Conservation (phyloP, 768 basidiomycete genomes). For the Rhodotorula babjevae region DNA sequence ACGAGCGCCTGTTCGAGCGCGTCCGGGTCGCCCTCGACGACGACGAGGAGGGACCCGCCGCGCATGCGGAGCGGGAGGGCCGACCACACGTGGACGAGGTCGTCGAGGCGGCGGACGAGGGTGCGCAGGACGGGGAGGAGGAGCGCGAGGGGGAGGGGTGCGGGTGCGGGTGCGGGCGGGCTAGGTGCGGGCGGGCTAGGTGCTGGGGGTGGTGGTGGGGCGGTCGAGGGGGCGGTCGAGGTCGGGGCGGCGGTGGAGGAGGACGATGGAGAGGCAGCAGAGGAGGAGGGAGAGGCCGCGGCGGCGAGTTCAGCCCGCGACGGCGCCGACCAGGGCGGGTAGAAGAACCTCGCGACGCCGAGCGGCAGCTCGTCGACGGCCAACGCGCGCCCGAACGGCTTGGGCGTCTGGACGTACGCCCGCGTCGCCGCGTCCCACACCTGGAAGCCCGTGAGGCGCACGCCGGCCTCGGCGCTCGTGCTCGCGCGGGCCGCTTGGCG, state of each 20-base stretch:
- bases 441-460: constrained; percentile 85
- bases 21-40: constrained; percentile 66
- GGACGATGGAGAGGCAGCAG: too few species aligned
- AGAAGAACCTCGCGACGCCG: constrained; percentile 78
- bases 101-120: constrained; percentile 51
- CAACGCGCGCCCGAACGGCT: constrained; percentile 72
- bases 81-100: constrained; percentile 54
- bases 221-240: not conserved
- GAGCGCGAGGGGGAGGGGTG: constrained; percentile 46
- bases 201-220: not conserved
- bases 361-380: constrained; percentile 63
- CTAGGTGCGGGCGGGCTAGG: too few species aligned
- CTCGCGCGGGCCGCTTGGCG: constrained; percentile 61
- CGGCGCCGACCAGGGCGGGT: constrained; percentile 43
- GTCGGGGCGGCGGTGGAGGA: not conserved
- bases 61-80: constrained; percentile 70
- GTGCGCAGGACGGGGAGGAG: constrained; percentile 60
- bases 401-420: constrained; percentile 62
- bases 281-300: not conserved
- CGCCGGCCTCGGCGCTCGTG: constrained; percentile 69
- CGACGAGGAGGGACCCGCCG: constrained; percentile 70
- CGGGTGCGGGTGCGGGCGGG: not conserved
- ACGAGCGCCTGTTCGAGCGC: constrained; percentile 47
- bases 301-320: constrained; percentile 3
- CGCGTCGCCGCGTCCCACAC: constrained; percentile 65